Base-by-base conservation (phyloP, 768 basidiomycete genomes). In the Amanita inopinata region DNA sequence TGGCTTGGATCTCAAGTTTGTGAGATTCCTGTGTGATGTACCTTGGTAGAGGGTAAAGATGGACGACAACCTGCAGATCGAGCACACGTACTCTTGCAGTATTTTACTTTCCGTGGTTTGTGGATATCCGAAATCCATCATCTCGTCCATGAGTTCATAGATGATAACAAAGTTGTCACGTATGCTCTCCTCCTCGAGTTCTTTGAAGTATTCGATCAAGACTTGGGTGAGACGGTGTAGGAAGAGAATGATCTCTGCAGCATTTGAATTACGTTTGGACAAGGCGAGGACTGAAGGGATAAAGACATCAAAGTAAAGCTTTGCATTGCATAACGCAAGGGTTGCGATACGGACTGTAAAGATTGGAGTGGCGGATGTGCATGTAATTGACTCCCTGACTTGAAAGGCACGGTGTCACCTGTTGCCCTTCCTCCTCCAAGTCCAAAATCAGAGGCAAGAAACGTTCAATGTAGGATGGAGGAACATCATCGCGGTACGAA, bases 41-140 rank as follows among this genome's bases (percentile, higher is more conserved):
- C 58, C 85, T 88, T 38, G 23, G 25, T 12, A 46, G 47, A 48
- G 31, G 24, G 22, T 3, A 38, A 35, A 14, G 18, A 24, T 14
- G 11, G n/a, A 32, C 18, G 25, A 22, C 24, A 15, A 18, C 14
- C 36, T 18, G 17, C 18, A 31, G 28, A 42, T 14, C 8, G 24
- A 22, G n/a, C 22, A 38, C 20, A 67, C 80, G 54, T 49, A 89
- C 83, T 98, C 94, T 64, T 98, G 94, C 39, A 98, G 64, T 53
- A 98, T 99, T 72, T 99, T 98, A 73, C 88, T 91, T 67, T 99
- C 96, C 11, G 96, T 98, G 31, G 94, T 99, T 62, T 98, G 96
- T 0, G 96, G 94, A 59, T 84, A 97, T 5, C 96, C 96, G 63
- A 96, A 99, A 67, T 99, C 96, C 92, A 98, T 97, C 90, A 98